phyloP scores from a whole-genome alignment of 2,329 filamentous ascomycete species.

The Epichloe festucae region DNA sequence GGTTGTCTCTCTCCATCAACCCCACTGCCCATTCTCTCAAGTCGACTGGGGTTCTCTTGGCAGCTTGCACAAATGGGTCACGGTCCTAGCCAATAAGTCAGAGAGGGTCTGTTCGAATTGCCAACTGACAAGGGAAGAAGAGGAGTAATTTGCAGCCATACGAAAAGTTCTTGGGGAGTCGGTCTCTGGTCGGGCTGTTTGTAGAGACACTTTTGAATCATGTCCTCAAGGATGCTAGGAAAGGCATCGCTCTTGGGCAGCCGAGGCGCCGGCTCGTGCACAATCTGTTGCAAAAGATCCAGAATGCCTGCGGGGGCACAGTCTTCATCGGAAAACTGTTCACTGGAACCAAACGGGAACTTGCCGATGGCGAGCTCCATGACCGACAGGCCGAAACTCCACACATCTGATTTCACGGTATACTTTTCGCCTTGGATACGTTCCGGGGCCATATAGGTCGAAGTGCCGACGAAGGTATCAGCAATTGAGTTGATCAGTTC shows the following conservation, averaged over 20 bases:
- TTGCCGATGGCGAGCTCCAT: conserved; percentile 98
- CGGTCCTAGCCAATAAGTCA: conserved; percentile 49
- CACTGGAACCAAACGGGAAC: conserved; percentile 78
- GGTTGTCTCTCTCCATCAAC: conserved; percentile 89
- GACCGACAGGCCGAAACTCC: conserved; percentile 89
- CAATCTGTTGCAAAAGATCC: conserved; percentile 91
- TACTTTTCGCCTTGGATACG: conserved; percentile 95
- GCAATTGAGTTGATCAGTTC: conserved; percentile 96
- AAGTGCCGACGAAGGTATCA: conserved; percentile 95
- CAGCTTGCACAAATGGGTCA: conserved; percentile 89
- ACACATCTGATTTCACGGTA: conserved; percentile 96
- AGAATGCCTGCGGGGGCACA: conserved; percentile 87
- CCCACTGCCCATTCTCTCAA: conserved; percentile 86
- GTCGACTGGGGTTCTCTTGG: conserved; percentile 91
- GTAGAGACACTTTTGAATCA: conserved; percentile 89
- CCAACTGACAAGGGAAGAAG: neutral
- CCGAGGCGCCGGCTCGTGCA: conserved; percentile 85
- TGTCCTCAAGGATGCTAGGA: conserved; percentile 85
- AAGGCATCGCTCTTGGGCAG: conserved; percentile 97
- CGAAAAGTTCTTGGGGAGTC: conserved; percentile 85
- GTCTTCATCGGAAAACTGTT: conserved; percentile 58
- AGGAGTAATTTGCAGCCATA: conserved; percentile 21
- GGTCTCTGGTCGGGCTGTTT: conserved; percentile 83
- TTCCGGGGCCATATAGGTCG: conserved; percentile 98
- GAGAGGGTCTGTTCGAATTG: neutral